A percentile compares a stretch with the other conserved stretches of the same genome.
Conservation (phyloP, 805 yeast species). For the Saccharomycodes ludwigii region DNA sequence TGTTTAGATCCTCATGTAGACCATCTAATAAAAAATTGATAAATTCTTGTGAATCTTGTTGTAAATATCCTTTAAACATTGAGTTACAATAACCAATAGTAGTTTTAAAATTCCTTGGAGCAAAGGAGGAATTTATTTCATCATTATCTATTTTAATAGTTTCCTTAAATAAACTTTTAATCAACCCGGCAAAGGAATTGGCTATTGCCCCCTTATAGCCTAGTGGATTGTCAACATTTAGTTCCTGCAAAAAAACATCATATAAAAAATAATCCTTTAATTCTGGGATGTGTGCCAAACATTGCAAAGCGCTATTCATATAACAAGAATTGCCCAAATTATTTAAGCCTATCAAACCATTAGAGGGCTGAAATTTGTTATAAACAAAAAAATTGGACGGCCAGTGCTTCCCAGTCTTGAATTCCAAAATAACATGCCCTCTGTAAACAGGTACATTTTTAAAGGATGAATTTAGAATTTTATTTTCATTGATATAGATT, state of each 20-base stretch:
- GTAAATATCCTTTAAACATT: slow-evolving; percentile 77
- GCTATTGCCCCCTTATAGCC: slow-evolving; percentile 83
- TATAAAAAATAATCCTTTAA: slow-evolving; percentile 61
- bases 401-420: slow-evolving; percentile 25
- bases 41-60: slow-evolving; percentile 94
- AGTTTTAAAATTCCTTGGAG: slow-evolving; percentile 70
- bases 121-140: slow-evolving; percentile 24
- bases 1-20: slow-evolving; percentile 82
- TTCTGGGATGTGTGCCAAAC: slow-evolving; percentile 78
- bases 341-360: slow-evolving; percentile 48
- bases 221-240: slow-evolving; percentile 68
- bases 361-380: slow-evolving; percentile 20
- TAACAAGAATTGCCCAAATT: slow-evolving; percentile 88
- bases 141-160: slow-evolving; percentile 13
- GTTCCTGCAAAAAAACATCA: slow-evolving; percentile 46
- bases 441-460: too few species aligned
- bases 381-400: slow-evolving; percentile 23
- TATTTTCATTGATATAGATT: slow-evolving; percentile 1
- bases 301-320: slow-evolving; percentile 91
- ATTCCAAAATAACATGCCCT: slow-evolving; percentile 26
- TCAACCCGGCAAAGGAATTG: slow-evolving; percentile 51
- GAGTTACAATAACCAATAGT: slow-evolving; percentile 70
- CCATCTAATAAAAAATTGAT: slow-evolving; percentile 83
- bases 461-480: slow-evolving; percentile 9
- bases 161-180: slow-evolving; percentile 41